A percentile compares a stretch with the other conserved stretches of the same genome.
Conservation (phyloP, 2,329 filamentous ascomycete genomes). For the Fusarium hostae region DNA sequence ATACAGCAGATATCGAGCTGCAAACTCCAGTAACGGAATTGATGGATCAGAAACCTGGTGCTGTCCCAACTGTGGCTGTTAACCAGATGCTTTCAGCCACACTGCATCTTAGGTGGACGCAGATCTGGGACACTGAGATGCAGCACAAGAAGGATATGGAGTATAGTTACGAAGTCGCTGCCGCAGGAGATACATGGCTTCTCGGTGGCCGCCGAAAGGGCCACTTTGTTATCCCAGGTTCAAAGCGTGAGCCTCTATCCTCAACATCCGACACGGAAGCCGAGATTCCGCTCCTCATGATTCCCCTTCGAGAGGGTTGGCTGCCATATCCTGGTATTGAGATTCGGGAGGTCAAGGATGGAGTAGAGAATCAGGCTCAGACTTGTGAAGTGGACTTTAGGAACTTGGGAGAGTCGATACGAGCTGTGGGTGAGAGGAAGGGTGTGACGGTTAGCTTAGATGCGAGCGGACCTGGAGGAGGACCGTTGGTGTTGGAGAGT, state of each 20-base stretch:
- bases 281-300: constrained; percentile 76
- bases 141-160: constrained; percentile 64
- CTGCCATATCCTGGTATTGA: constrained; percentile 83
- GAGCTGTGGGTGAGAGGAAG: constrained; percentile 76
- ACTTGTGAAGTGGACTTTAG: constrained; percentile 82
- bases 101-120: constrained; percentile 71
- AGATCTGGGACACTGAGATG: constrained; percentile 67
- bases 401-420: constrained; percentile 80
- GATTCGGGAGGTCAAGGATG: constrained; percentile 69
- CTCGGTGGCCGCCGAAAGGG: constrained; percentile 84
- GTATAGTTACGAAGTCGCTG: constrained; percentile 85
- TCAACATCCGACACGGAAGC: constrained; percentile 63
- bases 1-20: constrained; percentile 77
- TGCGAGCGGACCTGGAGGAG: constrained; percentile 71
- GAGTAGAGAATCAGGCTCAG: constrained; percentile 42
- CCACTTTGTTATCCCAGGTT: constrained; percentile 73
- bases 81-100: constrained; percentile 74
- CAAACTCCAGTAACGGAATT: constrained; percentile 50
- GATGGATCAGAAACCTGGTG: constrained; percentile 43
- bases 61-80: constrained; percentile 62
- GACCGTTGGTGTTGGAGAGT: constrained; percentile 74
- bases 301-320: constrained; percentile 82
- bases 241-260: constrained; percentile 54
- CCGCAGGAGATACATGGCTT: constrained; percentile 81
- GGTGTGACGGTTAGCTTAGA: constrained; percentile 80